A percentile compares a stretch with the other conserved stretches of the same genome.
phyloP scores from a whole-genome alignment of 2,329 filamentous ascomycete genomes.

The Hypoxylon sp. region DNA sequence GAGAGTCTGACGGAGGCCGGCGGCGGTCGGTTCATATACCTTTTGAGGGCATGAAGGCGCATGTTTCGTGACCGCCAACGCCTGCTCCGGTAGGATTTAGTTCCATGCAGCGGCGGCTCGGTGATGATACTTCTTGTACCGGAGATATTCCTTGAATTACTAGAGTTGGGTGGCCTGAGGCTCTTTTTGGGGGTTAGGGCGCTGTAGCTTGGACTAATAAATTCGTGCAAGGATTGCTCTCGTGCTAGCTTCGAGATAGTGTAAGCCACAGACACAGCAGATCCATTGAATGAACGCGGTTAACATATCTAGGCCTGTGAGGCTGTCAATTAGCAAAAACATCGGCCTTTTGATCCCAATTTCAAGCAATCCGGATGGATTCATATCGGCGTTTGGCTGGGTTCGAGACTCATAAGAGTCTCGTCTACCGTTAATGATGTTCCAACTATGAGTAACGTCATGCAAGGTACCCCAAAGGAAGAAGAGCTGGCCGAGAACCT shows the following conservation, averaged over 20 bases:
- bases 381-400: not conserved
- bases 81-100: constrained; percentile 6
- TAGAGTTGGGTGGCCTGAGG: not conserved
- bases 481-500: constrained; percentile 21
- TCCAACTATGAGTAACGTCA: constrained; percentile 12
- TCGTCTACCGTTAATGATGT: constrained; percentile 1
- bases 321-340: not conserved
- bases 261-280: not conserved
- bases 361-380: not conserved
- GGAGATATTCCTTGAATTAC: not conserved
- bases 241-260: not conserved
- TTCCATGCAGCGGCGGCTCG: constrained; percentile 1
- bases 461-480: constrained; percentile 36
- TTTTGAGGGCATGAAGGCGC: not conserved
- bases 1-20: constrained; percentile 4
- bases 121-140: constrained; percentile 4
- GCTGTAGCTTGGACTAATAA: not conserved
- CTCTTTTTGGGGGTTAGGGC: not conserved
- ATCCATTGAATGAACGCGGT: not conserved
- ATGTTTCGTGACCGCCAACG: constrained; percentile 1
- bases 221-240: constrained; percentile 1
- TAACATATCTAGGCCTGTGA: not conserved
- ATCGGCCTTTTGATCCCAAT: constrained; percentile 1
- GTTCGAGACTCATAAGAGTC: not conserved
- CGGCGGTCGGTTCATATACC: constrained; percentile 7